phyloP scores from a whole-genome alignment of 2,329 filamentous ascomycete species.

The Botrytis pseudocinerea region DNA sequence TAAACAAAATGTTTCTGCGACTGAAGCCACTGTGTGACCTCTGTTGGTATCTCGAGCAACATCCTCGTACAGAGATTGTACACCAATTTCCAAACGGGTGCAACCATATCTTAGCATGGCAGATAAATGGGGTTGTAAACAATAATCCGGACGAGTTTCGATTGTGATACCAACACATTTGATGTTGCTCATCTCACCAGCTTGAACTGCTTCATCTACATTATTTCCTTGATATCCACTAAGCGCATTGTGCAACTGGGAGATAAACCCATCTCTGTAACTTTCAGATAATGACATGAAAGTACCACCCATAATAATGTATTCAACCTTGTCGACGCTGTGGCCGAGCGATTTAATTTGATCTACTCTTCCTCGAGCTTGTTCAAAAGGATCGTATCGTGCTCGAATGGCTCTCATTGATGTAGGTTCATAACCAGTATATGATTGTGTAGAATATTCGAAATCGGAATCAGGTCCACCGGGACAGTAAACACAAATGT shows the following conservation, averaged over 20 bases:
- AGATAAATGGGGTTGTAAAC: conserved; percentile 88
- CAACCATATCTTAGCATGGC: conserved; percentile 98
- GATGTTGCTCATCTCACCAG: conserved; percentile 93
- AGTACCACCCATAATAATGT: conserved; percentile 99
- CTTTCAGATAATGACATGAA: conserved; percentile 94
- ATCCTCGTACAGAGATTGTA: conserved; percentile 96
- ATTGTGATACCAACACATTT: conserved; percentile 99
- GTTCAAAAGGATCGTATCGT: conserved; percentile 96
- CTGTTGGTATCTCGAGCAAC: conserved; percentile 97
- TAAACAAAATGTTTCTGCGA: conserved; percentile 95
- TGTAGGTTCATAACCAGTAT: conserved; percentile 97
- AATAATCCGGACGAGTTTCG: conserved; percentile 96
- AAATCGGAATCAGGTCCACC: conserved; percentile 98
- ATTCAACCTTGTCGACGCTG: conserved; percentile 98
- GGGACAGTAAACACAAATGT: conserved; percentile 98
- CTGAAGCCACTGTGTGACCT: conserved; percentile 91
- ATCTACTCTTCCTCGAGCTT: conserved; percentile 91
- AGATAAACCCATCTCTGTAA: conserved; percentile 91
- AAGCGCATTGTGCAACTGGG: conserved; percentile 92
- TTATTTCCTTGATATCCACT: conserved; percentile 93
- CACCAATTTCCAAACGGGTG: conserved; percentile 89
- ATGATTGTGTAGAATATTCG: conserved; percentile 98
- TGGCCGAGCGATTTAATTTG: conserved; percentile 95
- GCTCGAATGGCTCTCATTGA: conserved; percentile 98
- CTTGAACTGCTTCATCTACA: conserved; percentile 92